phyloP scores from a whole-genome alignment of 164 flowering plant species.

The Vitis riparia region DNA sequence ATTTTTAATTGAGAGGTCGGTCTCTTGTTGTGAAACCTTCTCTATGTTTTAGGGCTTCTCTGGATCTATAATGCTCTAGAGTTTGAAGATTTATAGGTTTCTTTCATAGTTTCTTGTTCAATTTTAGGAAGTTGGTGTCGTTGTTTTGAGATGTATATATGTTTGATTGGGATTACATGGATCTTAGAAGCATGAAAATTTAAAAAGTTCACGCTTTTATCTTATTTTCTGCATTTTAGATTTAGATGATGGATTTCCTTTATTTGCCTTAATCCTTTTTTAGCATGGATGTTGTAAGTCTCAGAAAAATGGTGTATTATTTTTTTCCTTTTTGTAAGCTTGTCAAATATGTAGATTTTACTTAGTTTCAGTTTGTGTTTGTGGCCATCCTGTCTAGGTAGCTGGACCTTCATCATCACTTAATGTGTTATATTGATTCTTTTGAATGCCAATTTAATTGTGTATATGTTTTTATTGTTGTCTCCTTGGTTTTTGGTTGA shows the following conservation, averaged over 20 bases:
- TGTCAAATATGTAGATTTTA: too few relatives aligned
- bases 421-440: slow-evolving; percentile 15
- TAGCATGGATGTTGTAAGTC: not conserved
- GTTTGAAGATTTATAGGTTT: slow-evolving; percentile 1
- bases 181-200: not conserved
- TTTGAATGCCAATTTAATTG: too few relatives aligned
- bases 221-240: not conserved
- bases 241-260: too few relatives aligned
- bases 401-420: slow-evolving; percentile 32
- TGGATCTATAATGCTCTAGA: slow-evolving; percentile 32
- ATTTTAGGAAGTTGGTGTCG: not conserved
- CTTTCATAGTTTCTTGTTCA: not conserved
- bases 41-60: slow-evolving; percentile 3
- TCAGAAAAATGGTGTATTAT: not conserved
- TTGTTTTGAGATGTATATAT: not conserved
- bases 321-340: not conserved
- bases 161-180: not conserved
- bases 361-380: not conserved
- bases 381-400: slow-evolving; percentile 16
- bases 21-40: not conserved
- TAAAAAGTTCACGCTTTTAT: not conserved
- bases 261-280: not conserved
- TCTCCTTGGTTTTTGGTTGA: too few relatives aligned
- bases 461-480: too few relatives aligned
- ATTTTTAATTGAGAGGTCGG: not conserved